Evolutionary conservation across 257 asterid genomes (phyloP), one percentile per base, ranked within the genome.

Genomic region (Asclepias syriaca): DNA sequence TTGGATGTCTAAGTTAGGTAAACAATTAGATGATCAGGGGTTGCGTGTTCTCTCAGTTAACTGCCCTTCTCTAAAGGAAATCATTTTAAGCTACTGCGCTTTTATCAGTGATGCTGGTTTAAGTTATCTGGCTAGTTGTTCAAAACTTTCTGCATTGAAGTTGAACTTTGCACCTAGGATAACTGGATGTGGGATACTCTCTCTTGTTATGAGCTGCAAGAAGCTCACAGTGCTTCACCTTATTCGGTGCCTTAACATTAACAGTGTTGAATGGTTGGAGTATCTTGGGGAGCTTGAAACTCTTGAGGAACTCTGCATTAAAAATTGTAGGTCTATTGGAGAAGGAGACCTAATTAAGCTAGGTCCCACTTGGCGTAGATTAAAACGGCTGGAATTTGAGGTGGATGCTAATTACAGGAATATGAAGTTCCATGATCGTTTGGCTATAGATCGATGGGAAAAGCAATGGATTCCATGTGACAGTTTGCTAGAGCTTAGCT

Each of bases 1-100:
- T 74, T 93, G 97, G 97, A 87, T 88, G 97, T 93, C 95, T 45
- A 88, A 79, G 68, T 84, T 86, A 70, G 98, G 98, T 5, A 87
- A 83, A 74, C 98, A 93, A 71, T 75, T 90, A 60, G 96, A 87
- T 66, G 97, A 90, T 67, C 69, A 75, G 65, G 96, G 95, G 45
- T 87, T 93, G 76, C 61, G 54, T 68, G 69, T 77, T 59, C 91
- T 93, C 71, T 86, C 97, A 14, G 67, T 43, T 53, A 72, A 74
- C 78, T 93, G 98, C 72, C 89, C 86, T 68, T 68, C 16, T 22
- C 77, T 93, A 11, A 77, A 71, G n/a, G 89, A 85, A 71, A 88
- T 93, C 77, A 85, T 84, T 74, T 84, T 90, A 60, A 90, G 93
- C 77, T 87, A 88, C 53, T 93, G 98, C 77, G 85, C 96, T 34